A percentile compares a stretch with the other conserved stretches of the same genome.
Conservation (phyloP, 2,329 filamentous ascomycete genomes). For the Tolypocladium sp. region DNA sequence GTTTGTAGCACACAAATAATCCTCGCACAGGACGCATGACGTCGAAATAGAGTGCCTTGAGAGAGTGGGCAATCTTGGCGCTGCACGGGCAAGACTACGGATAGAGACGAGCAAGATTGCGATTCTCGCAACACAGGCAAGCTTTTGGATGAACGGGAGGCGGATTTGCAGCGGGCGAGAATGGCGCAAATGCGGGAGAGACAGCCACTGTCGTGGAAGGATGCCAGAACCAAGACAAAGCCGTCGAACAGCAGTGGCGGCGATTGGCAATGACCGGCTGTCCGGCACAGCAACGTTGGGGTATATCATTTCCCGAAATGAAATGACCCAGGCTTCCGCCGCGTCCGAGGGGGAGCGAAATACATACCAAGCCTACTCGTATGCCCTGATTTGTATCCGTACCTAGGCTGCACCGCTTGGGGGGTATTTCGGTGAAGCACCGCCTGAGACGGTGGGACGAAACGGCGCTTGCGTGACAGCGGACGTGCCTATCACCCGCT, state of each 20-base stretch:
- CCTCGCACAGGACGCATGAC: not conserved
- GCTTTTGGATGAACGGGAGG: not conserved
- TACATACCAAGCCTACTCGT: not conserved
- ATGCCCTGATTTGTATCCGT: too few relatives aligned
- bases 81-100: not conserved
- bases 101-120: not conserved
- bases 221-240: slow-evolving; percentile 1
- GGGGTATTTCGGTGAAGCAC: not conserved
- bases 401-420: not conserved
- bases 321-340: not conserved
- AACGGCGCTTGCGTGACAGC: not conserved
- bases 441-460: slow-evolving; percentile 1
- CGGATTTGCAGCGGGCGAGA: not conserved
- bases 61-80: not conserved
- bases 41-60: not conserved
- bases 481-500: not conserved
- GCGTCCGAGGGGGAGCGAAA: not conserved
- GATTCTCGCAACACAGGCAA: not conserved
- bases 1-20: not conserved
- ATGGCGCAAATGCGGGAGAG: not conserved
- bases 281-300: not conserved
- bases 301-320: not conserved
- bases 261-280: slow-evolving; percentile 1
- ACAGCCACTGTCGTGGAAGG: not conserved
- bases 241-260: not conserved